Conservation (phyloP, 73 alveolate species). For the Stentor coeruleus region DNA sequence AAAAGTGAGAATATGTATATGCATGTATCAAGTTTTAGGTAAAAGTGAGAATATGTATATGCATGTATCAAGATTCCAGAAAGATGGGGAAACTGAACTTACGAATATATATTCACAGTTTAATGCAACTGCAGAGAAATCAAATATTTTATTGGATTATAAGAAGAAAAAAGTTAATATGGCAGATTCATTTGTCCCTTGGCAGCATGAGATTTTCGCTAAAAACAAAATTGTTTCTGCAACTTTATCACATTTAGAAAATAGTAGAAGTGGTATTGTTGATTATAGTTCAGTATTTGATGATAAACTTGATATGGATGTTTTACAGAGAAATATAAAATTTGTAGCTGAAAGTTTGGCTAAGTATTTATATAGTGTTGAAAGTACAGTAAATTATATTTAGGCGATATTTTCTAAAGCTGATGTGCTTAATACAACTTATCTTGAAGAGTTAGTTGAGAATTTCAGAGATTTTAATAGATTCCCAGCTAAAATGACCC, state of each 20-base stretch:
- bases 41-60: no score
- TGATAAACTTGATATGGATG: slow-evolving; percentile 42
- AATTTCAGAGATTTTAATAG: background rate
- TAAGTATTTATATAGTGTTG: slow-evolving; percentile 23
- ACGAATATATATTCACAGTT: slow-evolving; percentile 47
- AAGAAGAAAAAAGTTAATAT: slow-evolving; percentile 61
- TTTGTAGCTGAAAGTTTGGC: slow-evolving; percentile 59
- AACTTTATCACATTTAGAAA: slow-evolving; percentile 39
- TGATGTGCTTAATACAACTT: background rate
- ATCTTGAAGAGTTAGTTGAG: background rate
- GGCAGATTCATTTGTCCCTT: slow-evolving; percentile 59
- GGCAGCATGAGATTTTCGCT: slow-evolving; percentile 69
- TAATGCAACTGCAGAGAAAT: slow-evolving; percentile 52
- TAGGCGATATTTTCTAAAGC: background rate
- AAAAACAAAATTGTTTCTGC: slow-evolving; percentile 63
- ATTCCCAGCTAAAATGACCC: background rate
- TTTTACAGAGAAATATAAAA: slow-evolving; percentile 46
- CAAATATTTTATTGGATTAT: slow-evolving; percentile 45
- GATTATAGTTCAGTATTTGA: slow-evolving; percentile 52
- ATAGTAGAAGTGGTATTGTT: slow-evolving; percentile 45
- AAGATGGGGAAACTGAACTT: slow-evolving; percentile 62
- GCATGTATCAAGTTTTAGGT: no score
- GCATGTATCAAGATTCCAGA: slow-evolving; percentile 63
- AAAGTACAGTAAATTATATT: background rate
- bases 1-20: slow-evolving; percentile 42